These are phyloP conservation scores for Xylaria nigripes DNA, from an alignment of 495 filamentous ascomycete genomes.

Conservation along the genomic window DNA sequence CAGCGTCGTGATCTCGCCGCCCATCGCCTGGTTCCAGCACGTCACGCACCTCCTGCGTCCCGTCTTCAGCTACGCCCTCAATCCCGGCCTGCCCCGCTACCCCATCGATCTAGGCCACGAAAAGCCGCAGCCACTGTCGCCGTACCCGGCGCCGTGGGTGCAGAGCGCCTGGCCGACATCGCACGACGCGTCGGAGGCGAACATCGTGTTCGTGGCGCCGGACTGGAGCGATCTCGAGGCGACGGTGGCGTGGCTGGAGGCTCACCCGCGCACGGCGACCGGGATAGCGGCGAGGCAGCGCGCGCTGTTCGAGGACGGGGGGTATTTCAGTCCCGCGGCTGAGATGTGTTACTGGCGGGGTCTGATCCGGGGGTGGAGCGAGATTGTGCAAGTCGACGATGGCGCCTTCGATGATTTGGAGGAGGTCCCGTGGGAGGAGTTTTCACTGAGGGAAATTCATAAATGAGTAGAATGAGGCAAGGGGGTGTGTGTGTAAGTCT, in stretches of 20 bases:
- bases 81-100: not conserved
- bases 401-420: conserved; percentile 27
- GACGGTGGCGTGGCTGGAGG: conserved; percentile 36
- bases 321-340: conserved; percentile 43
- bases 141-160: conserved; percentile 23
- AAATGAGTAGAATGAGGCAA: no score
- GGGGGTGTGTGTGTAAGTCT: not conserved
- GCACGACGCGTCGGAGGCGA: conserved; percentile 35
- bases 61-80: conserved; percentile 31
- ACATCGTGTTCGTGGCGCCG: conserved; percentile 44
- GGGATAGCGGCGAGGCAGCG: conserved; percentile 44
- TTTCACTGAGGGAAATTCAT: conserved; percentile 28
- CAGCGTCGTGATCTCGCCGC: conserved; percentile 41
- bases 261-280: conserved; percentile 34
- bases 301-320: conserved; percentile 33
- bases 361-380: conserved; percentile 40
- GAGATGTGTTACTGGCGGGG: conserved; percentile 49
- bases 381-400: conserved; percentile 29
- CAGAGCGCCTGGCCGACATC: conserved; percentile 29
- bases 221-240: conserved; percentile 46
- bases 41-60: conserved; percentile 40
- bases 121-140: not conserved
- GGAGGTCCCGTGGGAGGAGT: conserved; percentile 36
- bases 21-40: conserved; percentile 43
- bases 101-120: conserved; percentile 5